Evolutionary conservation across 768 basidiomycete genomes (phyloP).

Genomic region (Phanerochaete sordida): DNA sequence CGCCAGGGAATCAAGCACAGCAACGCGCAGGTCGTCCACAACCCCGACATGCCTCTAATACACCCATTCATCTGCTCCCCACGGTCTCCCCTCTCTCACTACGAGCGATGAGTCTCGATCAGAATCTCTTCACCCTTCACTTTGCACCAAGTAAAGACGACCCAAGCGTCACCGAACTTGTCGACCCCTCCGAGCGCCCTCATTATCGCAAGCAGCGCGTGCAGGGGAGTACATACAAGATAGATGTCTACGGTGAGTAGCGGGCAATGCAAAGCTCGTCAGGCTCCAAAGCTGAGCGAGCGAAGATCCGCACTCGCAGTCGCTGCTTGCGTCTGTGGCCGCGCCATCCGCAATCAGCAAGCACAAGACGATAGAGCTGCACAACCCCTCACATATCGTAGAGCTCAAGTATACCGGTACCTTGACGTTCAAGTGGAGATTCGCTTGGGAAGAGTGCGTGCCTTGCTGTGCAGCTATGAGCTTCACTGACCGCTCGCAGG

Average conservation of each 20-base stretch:
- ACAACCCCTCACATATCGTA: conserved; percentile 66
- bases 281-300: too few species aligned
- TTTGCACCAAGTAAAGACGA: conserved; percentile 58
- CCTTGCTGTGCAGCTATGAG: neutral
- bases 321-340: conserved; percentile 64
- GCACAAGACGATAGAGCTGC: conserved; percentile 69
- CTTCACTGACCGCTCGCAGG: conserved; percentile 34
- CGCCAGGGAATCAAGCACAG: neutral
- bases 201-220: conserved; percentile 74
- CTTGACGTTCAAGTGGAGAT: conserved; percentile 70
- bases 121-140: conserved; percentile 80
- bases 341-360: conserved; percentile 66
- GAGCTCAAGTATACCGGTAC: conserved; percentile 75
- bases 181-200: conserved; percentile 56
- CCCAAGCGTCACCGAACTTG: conserved; percentile 62
- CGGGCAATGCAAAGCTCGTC: neutral
- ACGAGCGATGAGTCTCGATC: conserved; percentile 69
- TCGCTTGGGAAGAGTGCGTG: conserved; percentile 81
- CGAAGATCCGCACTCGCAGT: conserved; percentile 69
- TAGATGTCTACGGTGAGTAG: conserved; percentile 62
- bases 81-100: neutral
- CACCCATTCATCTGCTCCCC: neutral
- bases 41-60: neutral
- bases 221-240: conserved; percentile 51
- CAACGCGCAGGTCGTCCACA: neutral